These are phyloP conservation scores for Cordia subcordata DNA, from an alignment of 257 asterid species.

Conservation along the genomic window DNA sequence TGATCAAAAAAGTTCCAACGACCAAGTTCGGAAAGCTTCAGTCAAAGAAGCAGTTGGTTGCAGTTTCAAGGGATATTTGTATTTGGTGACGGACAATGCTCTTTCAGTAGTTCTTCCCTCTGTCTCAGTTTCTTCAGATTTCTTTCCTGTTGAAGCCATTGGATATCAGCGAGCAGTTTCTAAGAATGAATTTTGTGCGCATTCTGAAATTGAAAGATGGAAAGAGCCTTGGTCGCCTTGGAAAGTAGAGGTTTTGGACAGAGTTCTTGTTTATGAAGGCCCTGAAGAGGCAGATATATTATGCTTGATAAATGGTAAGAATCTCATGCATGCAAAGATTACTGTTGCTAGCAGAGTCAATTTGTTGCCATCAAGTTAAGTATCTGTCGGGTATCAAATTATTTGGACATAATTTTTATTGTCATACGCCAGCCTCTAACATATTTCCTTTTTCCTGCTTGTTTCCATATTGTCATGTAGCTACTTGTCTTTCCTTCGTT, in stretches of 20 bases:
- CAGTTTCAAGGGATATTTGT: conserved; percentile 64
- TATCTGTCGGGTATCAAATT: neutral
- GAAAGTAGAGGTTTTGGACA: conserved; percentile 92
- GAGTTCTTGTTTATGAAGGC: conserved; percentile 69
- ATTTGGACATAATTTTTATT: too few species aligned
- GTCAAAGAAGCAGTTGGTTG: conserved; percentile 72
- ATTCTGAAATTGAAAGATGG: conserved; percentile 33
- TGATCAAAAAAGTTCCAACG: conserved; percentile 41
- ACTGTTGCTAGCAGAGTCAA: conserved; percentile 7
- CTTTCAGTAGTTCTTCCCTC: conserved; percentile 88
- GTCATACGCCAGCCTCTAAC: too few species aligned
- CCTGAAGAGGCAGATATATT: conserved; percentile 81
- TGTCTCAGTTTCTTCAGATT: conserved; percentile 56
- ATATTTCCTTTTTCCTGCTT: too few species aligned
- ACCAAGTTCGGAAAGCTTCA: conserved; percentile 51
- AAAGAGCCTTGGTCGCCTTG: conserved; percentile 60
- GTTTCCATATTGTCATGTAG: too few species aligned
- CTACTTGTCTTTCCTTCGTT: too few species aligned
- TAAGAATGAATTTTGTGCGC: conserved; percentile 23
- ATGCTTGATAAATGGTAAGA: conserved; percentile 79
- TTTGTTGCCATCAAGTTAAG: neutral
- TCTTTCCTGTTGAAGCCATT: conserved; percentile 70
- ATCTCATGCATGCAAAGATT: conserved; percentile 12
- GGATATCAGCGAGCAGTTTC: conserved; percentile 51
- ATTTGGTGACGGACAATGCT: conserved; percentile 70